Conservation (phyloP, 2,329 filamentous ascomycete genomes). For the Fusarium hostae region DNA sequence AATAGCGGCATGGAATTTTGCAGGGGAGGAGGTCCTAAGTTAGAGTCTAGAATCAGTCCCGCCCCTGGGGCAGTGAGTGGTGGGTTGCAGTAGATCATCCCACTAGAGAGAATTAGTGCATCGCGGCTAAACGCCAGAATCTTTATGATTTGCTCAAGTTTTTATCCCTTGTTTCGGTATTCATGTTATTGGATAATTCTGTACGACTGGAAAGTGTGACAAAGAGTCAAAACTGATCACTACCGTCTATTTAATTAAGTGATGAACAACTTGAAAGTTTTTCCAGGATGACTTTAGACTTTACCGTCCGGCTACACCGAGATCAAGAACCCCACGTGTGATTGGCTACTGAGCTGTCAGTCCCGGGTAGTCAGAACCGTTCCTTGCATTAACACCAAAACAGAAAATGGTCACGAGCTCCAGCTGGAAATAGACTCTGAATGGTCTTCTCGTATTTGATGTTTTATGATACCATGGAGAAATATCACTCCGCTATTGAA, state of each 20-base stretch:
- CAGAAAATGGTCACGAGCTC: not conserved
- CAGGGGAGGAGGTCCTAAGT: not conserved
- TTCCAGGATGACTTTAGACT: accelerated
- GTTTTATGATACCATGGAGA: not conserved
- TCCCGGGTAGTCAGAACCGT: not conserved
- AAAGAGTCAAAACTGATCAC: accelerated
- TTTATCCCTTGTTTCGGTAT: not conserved
- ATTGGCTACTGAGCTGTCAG: not conserved
- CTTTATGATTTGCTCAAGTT: not conserved
- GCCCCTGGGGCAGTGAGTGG: not conserved
- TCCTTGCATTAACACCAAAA: not conserved
- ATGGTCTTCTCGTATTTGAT: not conserved
- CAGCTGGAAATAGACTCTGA: not conserved
- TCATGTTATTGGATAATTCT: not conserved
- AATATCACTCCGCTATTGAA: not conserved
- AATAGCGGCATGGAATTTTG: not conserved
- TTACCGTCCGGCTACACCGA: not conserved
- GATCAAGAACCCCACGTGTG: not conserved
- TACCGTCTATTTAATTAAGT: accelerated
- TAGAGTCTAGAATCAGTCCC: not conserved
- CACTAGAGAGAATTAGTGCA: not conserved
- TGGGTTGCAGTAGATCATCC: not conserved
- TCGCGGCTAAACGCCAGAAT: not conserved
- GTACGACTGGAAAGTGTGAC: accelerated
- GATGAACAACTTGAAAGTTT: not conserved